Evolutionary conservation across 2,329 filamentous ascomycete species (phyloP).

Genomic region (Ceratocystis cubensis): DNA sequence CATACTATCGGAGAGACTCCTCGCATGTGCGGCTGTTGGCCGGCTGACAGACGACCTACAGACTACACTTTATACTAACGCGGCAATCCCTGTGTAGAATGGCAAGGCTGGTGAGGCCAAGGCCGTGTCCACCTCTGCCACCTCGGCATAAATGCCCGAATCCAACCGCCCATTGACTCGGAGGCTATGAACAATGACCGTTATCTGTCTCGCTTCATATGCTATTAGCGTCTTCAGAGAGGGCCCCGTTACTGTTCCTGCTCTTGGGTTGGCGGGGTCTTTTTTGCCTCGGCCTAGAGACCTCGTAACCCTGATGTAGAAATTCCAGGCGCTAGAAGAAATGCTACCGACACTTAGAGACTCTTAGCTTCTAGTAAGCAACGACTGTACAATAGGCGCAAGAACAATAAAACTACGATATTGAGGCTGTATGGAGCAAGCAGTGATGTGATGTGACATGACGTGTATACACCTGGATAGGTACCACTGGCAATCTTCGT

Average conservation of each 20-base stretch:
- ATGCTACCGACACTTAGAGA: not conserved
- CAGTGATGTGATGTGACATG: not conserved
- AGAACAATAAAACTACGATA: constrained; percentile 11
- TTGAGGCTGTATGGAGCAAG: too few species aligned
- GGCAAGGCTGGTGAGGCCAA: constrained; percentile 79
- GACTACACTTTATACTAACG: constrained; percentile 22
- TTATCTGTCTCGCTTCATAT: not conserved
- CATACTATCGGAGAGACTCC: too few species aligned
- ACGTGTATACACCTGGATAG: not conserved
- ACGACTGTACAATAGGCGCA: constrained; percentile 15
- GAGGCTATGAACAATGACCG: not conserved
- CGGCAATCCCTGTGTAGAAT: constrained; percentile 42
- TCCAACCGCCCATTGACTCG: not conserved
- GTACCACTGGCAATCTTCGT: not conserved
- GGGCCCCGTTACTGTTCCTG: not conserved
- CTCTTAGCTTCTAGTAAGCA: not conserved
- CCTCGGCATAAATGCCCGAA: constrained; percentile 21
- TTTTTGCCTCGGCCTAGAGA: not conserved
- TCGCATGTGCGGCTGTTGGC: not conserved
- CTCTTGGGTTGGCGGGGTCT: not conserved
- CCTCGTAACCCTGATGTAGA: not conserved
- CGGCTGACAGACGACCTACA: not conserved
- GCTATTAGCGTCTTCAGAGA: not conserved
- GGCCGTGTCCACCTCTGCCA: constrained; percentile 45
- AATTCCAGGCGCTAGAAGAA: not conserved